A percentile compares a stretch with the other conserved stretches of the same genome.
Conservation (phyloP, 176 grass and related monocot genomes). For the Poa pratensis region DNA sequence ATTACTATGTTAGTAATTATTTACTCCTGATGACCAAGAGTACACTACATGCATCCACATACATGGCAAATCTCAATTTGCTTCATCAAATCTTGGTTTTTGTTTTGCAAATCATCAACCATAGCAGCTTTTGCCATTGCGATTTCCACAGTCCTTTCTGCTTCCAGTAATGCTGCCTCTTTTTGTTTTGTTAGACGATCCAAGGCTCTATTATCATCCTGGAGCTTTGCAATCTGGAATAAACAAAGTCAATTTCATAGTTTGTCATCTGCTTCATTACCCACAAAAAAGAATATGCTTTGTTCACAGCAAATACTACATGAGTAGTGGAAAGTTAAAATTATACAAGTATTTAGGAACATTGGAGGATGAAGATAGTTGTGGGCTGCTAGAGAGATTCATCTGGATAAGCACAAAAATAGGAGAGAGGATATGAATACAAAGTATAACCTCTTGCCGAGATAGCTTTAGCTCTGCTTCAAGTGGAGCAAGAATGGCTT, state of each 20-base stretch:
- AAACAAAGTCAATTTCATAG: slow-evolving; percentile 30
- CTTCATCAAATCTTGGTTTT: slow-evolving; percentile 98
- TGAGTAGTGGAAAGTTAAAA: not conserved
- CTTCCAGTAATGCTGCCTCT: slow-evolving; percentile 88
- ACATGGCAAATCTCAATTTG: slow-evolving; percentile 99
- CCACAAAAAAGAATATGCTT: not conserved
- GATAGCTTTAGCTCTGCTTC: slow-evolving; percentile 95
- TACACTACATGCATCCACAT: slow-evolving; percentile 37
- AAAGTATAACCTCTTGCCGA: slow-evolving; percentile 78
- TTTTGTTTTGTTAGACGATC: slow-evolving; percentile 98
- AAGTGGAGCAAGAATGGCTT: slow-evolving; percentile 98
- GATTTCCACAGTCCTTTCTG: slow-evolving; percentile 89
- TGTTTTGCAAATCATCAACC: slow-evolving; percentile 99
- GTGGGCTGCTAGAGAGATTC: not conserved
- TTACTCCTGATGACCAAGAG: slow-evolving; percentile 26
- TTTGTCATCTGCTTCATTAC: slow-evolving; percentile 19
- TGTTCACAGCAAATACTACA: slow-evolving; percentile 26
- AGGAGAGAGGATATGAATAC: not conserved
- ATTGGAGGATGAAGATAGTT: not conserved
- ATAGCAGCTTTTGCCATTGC: slow-evolving; percentile 93
- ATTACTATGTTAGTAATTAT: slow-evolving; percentile 4
- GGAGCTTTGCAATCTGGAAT: slow-evolving; percentile 83
- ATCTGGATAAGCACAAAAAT: not conserved
- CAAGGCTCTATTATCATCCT: slow-evolving; percentile 94
- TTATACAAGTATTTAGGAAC: not conserved